phyloP scores from a whole-genome alignment of 352 stramenopile species.

The Globisporangium heterothallicum region DNA sequence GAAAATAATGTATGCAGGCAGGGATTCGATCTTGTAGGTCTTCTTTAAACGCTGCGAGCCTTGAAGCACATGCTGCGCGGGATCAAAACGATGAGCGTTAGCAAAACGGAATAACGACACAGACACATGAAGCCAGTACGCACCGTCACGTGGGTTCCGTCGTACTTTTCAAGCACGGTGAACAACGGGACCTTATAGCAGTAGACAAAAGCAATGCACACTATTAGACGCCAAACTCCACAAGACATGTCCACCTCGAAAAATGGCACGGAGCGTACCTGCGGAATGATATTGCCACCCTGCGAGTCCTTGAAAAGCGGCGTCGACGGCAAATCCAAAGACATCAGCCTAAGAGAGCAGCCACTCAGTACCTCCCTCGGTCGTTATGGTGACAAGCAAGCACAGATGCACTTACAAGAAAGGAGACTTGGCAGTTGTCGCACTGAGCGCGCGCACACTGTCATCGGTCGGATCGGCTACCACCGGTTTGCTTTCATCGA shows the following conservation, averaged over 20 bases:
- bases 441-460: conserved; percentile 14
- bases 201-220: neutral
- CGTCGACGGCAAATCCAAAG: conserved; percentile 96
- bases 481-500: conserved; percentile 44
- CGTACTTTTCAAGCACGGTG: conserved; percentile 96
- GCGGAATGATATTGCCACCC: conserved; percentile 95
- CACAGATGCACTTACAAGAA: conserved; percentile 80
- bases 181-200: conserved; percentile 96
- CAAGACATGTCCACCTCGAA: neutral
- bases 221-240: neutral
- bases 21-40: conserved; percentile 89
- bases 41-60: conserved; percentile 80
- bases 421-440: conserved; percentile 42
- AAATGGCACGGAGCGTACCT: conserved; percentile 31
- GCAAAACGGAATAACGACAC: neutral
- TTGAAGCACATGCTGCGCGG: conserved; percentile 61
- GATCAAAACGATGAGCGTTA: neutral
- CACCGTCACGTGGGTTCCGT: conserved; percentile 84
- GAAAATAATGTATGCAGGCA: conserved; percentile 96
- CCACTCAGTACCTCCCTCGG: no score
- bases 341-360: conserved; percentile 84
- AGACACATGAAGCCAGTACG: neutral
- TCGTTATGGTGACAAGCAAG: no score
- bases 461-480: conserved; percentile 21
- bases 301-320: conserved; percentile 98